These are phyloP conservation scores for Cyphellophora attinorum DNA, from an alignment of 2,329 filamentous ascomycete genomes.

Conservation along the genomic window DNA sequence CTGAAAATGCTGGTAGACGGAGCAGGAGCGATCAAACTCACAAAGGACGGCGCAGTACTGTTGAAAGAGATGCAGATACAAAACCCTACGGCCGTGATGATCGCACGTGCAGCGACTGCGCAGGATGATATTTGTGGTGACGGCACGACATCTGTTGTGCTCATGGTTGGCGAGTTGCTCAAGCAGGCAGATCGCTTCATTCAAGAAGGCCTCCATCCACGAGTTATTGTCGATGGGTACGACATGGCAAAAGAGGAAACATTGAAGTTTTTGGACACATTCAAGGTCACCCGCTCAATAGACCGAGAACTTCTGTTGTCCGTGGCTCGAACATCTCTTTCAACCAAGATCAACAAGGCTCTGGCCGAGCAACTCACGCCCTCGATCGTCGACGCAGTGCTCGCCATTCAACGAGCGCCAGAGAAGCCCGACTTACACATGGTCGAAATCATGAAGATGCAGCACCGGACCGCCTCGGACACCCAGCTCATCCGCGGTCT, in stretches of 20 bases:
- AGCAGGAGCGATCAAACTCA: constrained; percentile 87
- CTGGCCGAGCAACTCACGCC: constrained; percentile 88
- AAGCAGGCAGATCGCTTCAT: constrained; percentile 98
- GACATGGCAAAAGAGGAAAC: constrained; percentile 92
- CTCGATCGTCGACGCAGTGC: constrained; percentile 90
- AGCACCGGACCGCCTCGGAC: constrained; percentile 90
- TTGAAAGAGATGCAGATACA: constrained; percentile 53
- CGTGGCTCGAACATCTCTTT: constrained; percentile 86
- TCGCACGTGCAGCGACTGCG: constrained; percentile 76
- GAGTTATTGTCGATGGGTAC: constrained; percentile 95
- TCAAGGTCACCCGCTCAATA: constrained; percentile 81
- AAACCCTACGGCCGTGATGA: constrained; percentile 73
- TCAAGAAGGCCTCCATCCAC: constrained; percentile 88
- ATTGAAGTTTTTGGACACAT: constrained; percentile 87
- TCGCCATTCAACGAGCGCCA: constrained; percentile 82
- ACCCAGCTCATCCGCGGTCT: constrained; percentile 91
- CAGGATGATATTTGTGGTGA: constrained; percentile 98
- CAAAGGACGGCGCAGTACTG: constrained; percentile 92
- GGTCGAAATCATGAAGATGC: constrained; percentile 99
- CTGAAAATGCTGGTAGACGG: constrained; percentile 86
- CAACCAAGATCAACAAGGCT: constrained; percentile 85
- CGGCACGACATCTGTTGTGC: constrained; percentile 90
- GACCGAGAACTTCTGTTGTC: constrained; percentile 89
- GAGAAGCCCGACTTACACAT: constrained; percentile 96
- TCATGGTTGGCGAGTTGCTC: constrained; percentile 89